Base-by-base conservation (phyloP, 2,329 filamentous ascomycete genomes). In the Botrytis medusae region DNA sequence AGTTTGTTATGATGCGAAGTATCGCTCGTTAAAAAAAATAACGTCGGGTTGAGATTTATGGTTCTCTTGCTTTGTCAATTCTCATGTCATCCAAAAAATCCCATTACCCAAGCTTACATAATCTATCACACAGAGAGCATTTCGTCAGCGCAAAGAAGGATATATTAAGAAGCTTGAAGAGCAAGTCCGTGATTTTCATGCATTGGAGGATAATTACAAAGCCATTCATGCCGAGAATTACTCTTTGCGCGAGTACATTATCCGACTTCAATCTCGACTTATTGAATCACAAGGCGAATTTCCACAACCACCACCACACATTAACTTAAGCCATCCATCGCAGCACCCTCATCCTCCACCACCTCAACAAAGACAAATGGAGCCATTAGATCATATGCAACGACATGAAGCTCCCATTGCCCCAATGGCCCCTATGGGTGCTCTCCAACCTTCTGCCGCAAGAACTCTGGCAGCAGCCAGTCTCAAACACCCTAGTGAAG, bases 151-250 rank as follows among this genome's bases (percentile, higher is more conserved):
- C 76, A 99, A 99, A 82, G 96, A 99, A 83, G 93, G 93, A 63
- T 98, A 99, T 82, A 99, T 99, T 83, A 97, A 97, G 85, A 97
- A 97, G 82, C 88, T 99, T 10, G 96, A 99, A 83, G 92, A 96
- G 81, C 93, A 98, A 81, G 94, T 98, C 69, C 91, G 93, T 79
- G 93, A 96, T 44, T 93, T 90, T 77, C 87, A 89, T 77, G 87
- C 90, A 29, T 89, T 97, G 83, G 92, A 94, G 77, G 88, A 92
- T 75, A 89, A 88, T 72, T 94, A 89, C 83, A 96, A 97, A 82
- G 85, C 87, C n/a, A 84, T 97, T 40, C 93, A 97, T 81, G 86
- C 89, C 42, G 95, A 99, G 82, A 97, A 98, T 83, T 96, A 95
- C 81, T 90, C 93, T 75, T 86, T 99, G 60, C 91, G 95, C 77